These are phyloP conservation scores for Neofusicoccum ribis DNA, from an alignment of 2,329 filamentous ascomycete species.

Conservation along the genomic window DNA sequence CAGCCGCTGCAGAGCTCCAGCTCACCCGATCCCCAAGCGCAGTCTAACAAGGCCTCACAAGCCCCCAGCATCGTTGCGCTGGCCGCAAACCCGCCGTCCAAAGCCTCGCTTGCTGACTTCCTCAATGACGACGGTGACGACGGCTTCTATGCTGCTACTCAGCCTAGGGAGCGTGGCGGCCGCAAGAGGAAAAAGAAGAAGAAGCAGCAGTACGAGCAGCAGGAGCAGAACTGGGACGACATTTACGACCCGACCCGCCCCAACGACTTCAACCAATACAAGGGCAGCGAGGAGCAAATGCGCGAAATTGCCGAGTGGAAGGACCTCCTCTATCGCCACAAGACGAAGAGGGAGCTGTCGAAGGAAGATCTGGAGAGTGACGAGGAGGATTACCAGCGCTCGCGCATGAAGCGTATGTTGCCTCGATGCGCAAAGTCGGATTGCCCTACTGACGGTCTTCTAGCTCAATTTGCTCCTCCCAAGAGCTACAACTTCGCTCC, in stretches of 20 bases:
- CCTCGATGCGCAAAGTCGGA: too few relatives aligned
- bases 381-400: conserved; percentile 44
- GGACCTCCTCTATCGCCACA: conserved; percentile 58
- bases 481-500: conserved; percentile 51
- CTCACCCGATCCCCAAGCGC: conserved; percentile 22
- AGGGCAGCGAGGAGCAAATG: conserved; percentile 79
- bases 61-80: conserved; percentile 25
- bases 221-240: conserved; percentile 79
- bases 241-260: conserved; percentile 83
- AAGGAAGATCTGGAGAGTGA: conserved; percentile 42
- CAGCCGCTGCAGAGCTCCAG: conserved; percentile 19
- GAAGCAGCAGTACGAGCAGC: conserved; percentile 68
- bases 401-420: conserved; percentile 48
- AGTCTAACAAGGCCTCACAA: conserved; percentile 13
- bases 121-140: conserved; percentile 78
- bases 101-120: conserved; percentile 77
- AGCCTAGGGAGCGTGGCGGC: conserved; percentile 66
- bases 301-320: conserved; percentile 84
- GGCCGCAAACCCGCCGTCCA: conserved; percentile 52
- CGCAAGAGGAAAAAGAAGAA: conserved; percentile 66
- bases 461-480: conserved; percentile 54
- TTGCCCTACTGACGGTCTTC: not conserved
- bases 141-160: conserved; percentile 64
- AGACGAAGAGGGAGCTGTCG: not conserved
- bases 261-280: conserved; percentile 82